Conservation (phyloP, 176 grass and related monocot species). For the Paspalum vaginatum region DNA sequence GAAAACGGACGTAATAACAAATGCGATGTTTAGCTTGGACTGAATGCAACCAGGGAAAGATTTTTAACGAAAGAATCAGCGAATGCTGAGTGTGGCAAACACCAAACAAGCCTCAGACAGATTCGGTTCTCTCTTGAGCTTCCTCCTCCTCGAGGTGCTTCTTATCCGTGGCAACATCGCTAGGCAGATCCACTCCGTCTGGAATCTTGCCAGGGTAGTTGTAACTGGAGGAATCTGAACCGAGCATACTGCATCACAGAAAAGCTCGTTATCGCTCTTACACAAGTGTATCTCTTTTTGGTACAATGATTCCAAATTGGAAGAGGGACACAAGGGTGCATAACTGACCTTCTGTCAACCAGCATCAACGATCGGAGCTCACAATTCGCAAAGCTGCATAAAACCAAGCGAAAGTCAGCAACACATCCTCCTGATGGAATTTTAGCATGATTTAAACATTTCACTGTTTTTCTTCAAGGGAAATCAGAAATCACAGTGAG, state of each 20-base stretch:
- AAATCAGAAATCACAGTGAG: neutral
- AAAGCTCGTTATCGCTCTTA: neutral
- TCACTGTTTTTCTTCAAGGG: neutral
- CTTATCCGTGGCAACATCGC: constrained; percentile 36
- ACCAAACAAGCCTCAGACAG: neutral
- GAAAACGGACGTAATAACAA: neutral
- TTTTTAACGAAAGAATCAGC: constrained; percentile 4
- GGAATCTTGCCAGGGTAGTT: constrained; percentile 77
- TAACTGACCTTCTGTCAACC: constrained; percentile 72
- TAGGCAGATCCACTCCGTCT: constrained; percentile 50
- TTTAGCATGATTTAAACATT: neutral
- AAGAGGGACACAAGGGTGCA: neutral
- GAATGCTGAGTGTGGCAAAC: neutral
- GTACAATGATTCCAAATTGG: neutral
- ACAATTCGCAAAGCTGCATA: constrained; percentile 77
- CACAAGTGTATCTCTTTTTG: neutral
- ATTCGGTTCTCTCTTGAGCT: constrained; percentile 13
- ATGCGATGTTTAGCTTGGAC: neutral
- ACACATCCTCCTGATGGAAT: neutral
- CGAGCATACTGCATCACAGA: constrained; percentile 51
- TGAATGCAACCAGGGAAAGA: neutral
- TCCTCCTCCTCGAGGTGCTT: constrained; percentile 36
- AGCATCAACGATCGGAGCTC: constrained; percentile 84
- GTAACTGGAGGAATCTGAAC: constrained; percentile 26
- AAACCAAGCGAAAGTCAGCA: constrained; percentile 28